A percentile compares a stretch with the other conserved stretches of the same genome.
phyloP scores from a whole-genome alignment of 2,329 filamentous ascomycete genomes.

The Aureobasidium melanogenum region DNA sequence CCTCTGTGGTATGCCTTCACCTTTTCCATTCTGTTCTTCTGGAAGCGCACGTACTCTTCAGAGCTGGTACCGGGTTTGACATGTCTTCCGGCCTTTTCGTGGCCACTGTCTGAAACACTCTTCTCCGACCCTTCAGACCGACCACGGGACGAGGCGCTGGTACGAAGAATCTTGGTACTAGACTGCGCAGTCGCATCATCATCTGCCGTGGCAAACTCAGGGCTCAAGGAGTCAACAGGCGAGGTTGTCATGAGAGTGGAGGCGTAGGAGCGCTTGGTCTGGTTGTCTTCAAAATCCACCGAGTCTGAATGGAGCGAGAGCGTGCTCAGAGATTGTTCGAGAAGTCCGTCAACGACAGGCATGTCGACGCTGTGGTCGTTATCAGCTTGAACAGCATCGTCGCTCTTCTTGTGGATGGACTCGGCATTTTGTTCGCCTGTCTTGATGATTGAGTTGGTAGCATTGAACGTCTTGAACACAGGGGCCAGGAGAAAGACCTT shows the following conservation, averaged over 20 bases:
- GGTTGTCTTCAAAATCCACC: neutral
- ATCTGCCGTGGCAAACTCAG: constrained; percentile 21
- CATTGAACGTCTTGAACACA: neutral
- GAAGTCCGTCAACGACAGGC: neutral
- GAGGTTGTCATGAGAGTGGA: constrained; percentile 19
- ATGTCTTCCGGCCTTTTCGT: constrained; percentile 13
- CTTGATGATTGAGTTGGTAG: neutral
- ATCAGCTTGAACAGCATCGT: neutral
- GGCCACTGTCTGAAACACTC: neutral
- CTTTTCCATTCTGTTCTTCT: constrained; percentile 18
- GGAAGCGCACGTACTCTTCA: constrained; percentile 20
- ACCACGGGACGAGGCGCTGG: neutral
- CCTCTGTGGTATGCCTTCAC: constrained; percentile 9
- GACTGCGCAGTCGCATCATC: constrained; percentile 13
- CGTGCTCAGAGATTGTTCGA: neutral
- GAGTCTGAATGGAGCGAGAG: neutral
- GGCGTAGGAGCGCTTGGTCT: constrained; percentile 18
- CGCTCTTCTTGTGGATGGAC: neutral
- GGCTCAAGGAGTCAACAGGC: constrained; percentile 13
- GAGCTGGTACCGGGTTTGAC: constrained; percentile 16
- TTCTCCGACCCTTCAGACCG: neutral
- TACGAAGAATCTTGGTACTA: constrained; percentile 15
- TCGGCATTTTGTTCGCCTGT: neutral
- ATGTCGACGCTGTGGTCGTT: neutral
- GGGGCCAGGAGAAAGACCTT: constrained; percentile 11